Conservation (phyloP, 768 basidiomycete genomes). For the Pisolithus tinctorius region DNA sequence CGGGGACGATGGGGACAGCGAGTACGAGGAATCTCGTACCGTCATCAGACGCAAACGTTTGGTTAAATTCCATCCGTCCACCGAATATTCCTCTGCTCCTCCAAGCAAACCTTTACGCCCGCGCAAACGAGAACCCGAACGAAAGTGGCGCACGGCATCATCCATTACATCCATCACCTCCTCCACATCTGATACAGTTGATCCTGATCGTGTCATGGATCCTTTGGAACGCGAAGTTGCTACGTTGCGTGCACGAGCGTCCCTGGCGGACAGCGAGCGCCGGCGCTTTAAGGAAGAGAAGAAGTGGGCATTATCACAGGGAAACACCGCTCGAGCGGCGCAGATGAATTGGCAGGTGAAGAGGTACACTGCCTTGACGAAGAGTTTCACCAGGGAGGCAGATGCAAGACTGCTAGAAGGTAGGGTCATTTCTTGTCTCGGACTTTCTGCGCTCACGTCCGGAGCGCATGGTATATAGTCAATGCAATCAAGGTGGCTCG, state of each 20-base stretch:
- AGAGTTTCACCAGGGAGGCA: constrained; percentile 75
- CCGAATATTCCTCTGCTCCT: constrained; percentile 24
- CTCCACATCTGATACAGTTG: constrained; percentile 59
- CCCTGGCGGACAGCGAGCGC: constrained; percentile 76
- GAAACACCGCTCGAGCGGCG: constrained; percentile 64
- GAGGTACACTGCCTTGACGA: constrained; percentile 71
- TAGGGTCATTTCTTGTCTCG: constrained; percentile 21
- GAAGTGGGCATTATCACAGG: constrained; percentile 80
- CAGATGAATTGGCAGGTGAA: constrained; percentile 84
- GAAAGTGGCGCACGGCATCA: constrained; percentile 28
- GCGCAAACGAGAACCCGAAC: constrained; percentile 22
- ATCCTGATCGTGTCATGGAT: constrained; percentile 50
- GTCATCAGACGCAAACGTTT: constrained; percentile 30
- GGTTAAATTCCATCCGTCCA: constrained; percentile 40
- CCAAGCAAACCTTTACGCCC: constrained; percentile 20
- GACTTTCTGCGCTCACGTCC: not conserved
- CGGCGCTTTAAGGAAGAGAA: constrained; percentile 79
- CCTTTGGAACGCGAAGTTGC: constrained; percentile 72
- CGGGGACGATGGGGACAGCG: constrained; percentile 17
- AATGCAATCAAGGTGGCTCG: constrained; percentile 20
- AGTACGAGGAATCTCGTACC: constrained; percentile 7
- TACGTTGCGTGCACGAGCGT: constrained; percentile 66
- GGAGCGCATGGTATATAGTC: constrained; percentile 11
- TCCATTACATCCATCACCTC: constrained; percentile 53
- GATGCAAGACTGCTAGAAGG: constrained; percentile 63